Evolutionary conservation across 352 stramenopile species (phyloP), one percentile per base, ranked within the genome.

Genomic region (Globisporangium irregulare): DNA sequence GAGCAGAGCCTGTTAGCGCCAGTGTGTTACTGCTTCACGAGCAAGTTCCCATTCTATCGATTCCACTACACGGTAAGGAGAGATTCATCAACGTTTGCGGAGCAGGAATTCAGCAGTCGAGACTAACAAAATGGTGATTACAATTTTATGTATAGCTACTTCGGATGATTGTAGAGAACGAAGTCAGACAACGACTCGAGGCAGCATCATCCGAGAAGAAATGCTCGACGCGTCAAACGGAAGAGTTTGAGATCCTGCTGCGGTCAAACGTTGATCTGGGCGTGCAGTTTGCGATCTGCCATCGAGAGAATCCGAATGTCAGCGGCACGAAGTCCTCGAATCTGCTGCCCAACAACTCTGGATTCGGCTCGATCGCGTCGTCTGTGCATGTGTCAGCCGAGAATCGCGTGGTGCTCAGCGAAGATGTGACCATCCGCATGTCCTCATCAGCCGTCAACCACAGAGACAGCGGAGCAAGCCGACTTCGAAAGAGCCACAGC

Each of bases 1-100:
- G 32, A 62, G 22, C 12, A 54, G 53, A 38, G 55, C 5, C 41
- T 64, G 4, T 34, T 95, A 43, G 86, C 86, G 12, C 86, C 87
- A 1, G 71, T 90, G 2, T 93, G 86, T 67, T 95, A 89, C 59
- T 95, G 86, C 63, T 86, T 95, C 59, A 95, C 86, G 10, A 92
- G 86, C 79, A 95, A 95, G 36, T 95, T 93, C 56, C 87, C 87
- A 10, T 93, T 95, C 73, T 95, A 95, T 68, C 86, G 86, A 14
- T 79, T 95, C 15, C 84, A 95, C 61, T 95, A 93, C 69, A 72
- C 80, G 68, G 87, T 95, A 71, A 6, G 75, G 68, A n/a, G 38
- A 50, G 1, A 38, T n/a, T 57, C n/a, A 32, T 29, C 3, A 63
- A 55, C 20, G 2, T 9, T 1, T 24, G 9, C 10, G 14, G 36